Conservation (phyloP, 179 eudicot genomes). For the Spergularia azorica region DNA sequence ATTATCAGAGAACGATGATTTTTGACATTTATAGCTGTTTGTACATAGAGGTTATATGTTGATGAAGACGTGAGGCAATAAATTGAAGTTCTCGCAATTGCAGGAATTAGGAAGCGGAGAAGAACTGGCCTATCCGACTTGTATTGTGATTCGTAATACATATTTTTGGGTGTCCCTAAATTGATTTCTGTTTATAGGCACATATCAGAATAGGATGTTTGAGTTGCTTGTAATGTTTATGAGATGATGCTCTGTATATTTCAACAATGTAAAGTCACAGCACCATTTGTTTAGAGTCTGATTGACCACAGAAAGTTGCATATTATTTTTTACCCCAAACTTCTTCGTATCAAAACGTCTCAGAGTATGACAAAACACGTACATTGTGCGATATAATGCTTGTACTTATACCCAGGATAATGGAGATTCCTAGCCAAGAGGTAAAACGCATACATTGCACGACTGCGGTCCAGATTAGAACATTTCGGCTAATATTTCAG, state of each 20-base stretch:
- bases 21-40: conserved; percentile 12
- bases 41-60: conserved; percentile 25
- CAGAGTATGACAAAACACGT: too few species aligned
- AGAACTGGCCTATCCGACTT: conserved; percentile 11
- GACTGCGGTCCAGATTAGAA: too few species aligned
- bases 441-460: too few species aligned
- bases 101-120: not conserved
- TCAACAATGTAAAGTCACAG: conserved; percentile 17
- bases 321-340: too few species aligned
- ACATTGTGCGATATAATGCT: too few species aligned
- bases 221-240: conserved; percentile 4
- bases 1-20: not conserved
- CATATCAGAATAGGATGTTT: conserved; percentile 20
- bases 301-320: not conserved
- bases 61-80: not conserved
- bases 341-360: too few species aligned
- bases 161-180: not conserved
- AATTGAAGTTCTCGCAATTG: not conserved
- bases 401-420: too few species aligned
- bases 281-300: not conserved
- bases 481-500: not conserved
- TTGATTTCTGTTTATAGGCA: too few species aligned
- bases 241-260: conserved; percentile 25
- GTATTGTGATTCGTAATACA: conserved; percentile 3
- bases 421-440: too few species aligned